phyloP scores from a whole-genome alignment of 208 protist genomes.

The Acanthamoeba royreba region DNA sequence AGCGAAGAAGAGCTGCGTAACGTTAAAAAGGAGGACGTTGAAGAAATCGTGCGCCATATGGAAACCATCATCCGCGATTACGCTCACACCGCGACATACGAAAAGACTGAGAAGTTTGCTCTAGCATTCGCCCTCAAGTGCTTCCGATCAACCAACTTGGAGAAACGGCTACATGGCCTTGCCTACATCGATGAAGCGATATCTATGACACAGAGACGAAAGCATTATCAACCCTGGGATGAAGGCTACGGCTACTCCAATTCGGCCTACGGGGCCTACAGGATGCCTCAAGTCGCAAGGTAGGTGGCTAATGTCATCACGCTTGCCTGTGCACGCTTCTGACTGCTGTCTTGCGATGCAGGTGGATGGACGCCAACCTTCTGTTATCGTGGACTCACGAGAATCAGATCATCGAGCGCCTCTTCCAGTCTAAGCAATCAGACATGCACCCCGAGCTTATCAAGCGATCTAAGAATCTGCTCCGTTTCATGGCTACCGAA shows the following conservation, averaged over 20 bases:
- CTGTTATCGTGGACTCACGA: not conserved
- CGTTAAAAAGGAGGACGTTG: constrained; percentile 19
- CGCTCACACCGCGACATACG: not conserved
- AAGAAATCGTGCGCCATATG: not conserved
- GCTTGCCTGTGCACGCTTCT: not conserved
- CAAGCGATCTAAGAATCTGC: not conserved
- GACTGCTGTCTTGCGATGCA: not conserved
- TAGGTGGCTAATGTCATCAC: not conserved
- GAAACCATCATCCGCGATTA: not conserved
- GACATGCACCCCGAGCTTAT: constrained; percentile 1
- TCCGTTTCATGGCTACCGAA: not conserved
- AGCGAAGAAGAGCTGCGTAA: not conserved
- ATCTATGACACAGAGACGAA: not conserved
- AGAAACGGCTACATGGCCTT: not conserved
- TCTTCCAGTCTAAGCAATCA: not conserved
- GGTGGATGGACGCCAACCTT: not conserved
- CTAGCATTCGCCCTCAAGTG: constrained; percentile 40
- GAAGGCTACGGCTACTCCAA: not conserved
- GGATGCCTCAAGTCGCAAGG: not conserved
- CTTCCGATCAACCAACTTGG: constrained; percentile 25
- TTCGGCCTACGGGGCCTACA: not conserved
- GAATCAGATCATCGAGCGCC: constrained; percentile 16
- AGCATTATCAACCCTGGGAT: not conserved
- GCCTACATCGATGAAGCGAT: not conserved
- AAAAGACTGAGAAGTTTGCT: not conserved